Percentiles rank a stretch among this genome's conserved stretches.
These are phyloP conservation scores for Bombardia bombarda DNA, from an alignment of 495 filamentous ascomycete genomes.

Conservation along the genomic window DNA sequence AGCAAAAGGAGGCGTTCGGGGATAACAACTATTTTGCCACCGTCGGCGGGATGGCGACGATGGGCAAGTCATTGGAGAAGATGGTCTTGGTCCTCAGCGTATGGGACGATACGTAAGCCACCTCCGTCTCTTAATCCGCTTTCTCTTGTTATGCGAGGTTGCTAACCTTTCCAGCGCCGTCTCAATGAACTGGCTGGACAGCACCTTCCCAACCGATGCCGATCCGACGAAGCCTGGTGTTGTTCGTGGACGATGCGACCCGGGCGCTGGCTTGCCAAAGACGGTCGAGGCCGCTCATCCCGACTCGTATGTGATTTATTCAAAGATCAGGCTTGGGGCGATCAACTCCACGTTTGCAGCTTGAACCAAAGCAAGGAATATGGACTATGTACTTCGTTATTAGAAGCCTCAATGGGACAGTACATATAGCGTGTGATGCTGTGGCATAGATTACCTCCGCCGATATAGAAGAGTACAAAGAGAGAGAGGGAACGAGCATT, in stretches of 20 bases:
- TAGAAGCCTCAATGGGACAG: no score
- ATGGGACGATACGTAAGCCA: slow-evolving; percentile 56
- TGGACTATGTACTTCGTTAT: no score
- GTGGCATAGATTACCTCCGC: no score
- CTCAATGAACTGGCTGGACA: slow-evolving; percentile 70
- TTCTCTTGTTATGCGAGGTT: neutral
- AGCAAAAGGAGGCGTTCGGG: slow-evolving; percentile 53
- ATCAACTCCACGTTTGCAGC: slow-evolving; percentile 24
- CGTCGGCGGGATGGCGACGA: slow-evolving; percentile 48
- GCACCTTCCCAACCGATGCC: slow-evolving; percentile 48
- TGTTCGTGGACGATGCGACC: slow-evolving; percentile 53
- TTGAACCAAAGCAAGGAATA: no score
- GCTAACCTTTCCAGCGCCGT: slow-evolving; percentile 18
- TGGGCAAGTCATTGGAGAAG: slow-evolving; percentile 48
- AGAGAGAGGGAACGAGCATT: no score
- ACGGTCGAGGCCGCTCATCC: slow-evolving; percentile 44
- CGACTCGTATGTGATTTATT: slow-evolving; percentile 51
- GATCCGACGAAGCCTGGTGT: slow-evolving; percentile 45
- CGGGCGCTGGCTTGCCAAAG: slow-evolving; percentile 41
- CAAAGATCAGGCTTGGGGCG: slow-evolving; percentile 53
- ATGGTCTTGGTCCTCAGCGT: slow-evolving; percentile 64
- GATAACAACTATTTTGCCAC: slow-evolving; percentile 45
- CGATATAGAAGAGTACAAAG: no score
- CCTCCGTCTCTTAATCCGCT: neutral
- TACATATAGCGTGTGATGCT: no score